Conservation (phyloP, 352 stramenopile genomes). For the Aphanomyces cochlioides region DNA sequence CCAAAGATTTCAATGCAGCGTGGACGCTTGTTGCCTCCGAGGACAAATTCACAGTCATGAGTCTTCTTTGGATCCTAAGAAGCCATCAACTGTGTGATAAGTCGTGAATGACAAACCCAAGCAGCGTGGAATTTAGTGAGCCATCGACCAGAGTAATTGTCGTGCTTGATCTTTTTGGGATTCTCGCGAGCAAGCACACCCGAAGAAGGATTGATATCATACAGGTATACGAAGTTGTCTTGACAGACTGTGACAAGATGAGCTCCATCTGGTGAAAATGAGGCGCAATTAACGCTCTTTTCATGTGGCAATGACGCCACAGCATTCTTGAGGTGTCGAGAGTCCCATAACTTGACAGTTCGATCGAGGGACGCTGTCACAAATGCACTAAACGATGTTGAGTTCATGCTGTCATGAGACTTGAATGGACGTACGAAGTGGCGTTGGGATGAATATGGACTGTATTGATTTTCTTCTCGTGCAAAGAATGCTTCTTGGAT, state of each 20-base stretch:
- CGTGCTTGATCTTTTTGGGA: constrained; percentile 58
- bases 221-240: constrained; percentile 77
- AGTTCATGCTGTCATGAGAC: neutral
- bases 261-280: constrained; percentile 68
- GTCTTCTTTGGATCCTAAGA: constrained; percentile 57
- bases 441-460: constrained; percentile 63
- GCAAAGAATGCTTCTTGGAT: constrained; percentile 42
- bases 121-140: constrained; percentile 80
- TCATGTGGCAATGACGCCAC: constrained; percentile 59
- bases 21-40: constrained; percentile 78
- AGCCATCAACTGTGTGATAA: neutral
- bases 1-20: constrained; percentile 80
- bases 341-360: constrained; percentile 80
- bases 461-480: constrained; percentile 86
- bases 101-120: constrained; percentile 38
- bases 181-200: constrained; percentile 34
- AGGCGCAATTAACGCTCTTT: constrained; percentile 84
- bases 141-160: constrained; percentile 84
- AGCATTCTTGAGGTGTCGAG: constrained; percentile 48
- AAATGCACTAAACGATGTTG: constrained; percentile 43
- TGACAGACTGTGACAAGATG: constrained; percentile 78
- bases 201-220: constrained; percentile 45
- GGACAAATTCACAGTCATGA: constrained; percentile 57
- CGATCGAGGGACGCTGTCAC: constrained; percentile 77
- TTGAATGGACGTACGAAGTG: constrained; percentile 48